Evolutionary conservation across 1,284 basidiomycete species (phyloP).

Genomic region (Trichosporon sp.): DNA sequence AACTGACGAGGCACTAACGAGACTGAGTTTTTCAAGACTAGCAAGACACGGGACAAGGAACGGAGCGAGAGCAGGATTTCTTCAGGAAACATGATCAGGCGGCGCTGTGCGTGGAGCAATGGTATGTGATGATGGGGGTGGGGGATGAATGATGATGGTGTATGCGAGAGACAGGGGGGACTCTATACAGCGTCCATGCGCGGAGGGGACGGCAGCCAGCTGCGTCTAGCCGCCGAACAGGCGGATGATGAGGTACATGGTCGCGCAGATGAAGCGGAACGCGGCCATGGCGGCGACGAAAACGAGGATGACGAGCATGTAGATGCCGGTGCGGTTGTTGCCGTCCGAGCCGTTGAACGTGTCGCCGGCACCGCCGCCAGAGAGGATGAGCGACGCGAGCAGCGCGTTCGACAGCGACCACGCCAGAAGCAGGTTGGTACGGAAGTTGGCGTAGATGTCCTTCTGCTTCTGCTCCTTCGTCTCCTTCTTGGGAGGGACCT

Average conservation of each 20-base stretch:
- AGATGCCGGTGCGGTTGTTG: constrained; percentile 53
- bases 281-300: constrained; percentile 50
- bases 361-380: constrained; percentile 59
- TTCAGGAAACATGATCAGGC: not conserved
- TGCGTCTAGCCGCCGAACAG: constrained; percentile 58
- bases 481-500: constrained; percentile 53
- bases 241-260: constrained; percentile 60
- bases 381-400: constrained; percentile 78
- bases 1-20: not conserved
- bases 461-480: constrained; percentile 65
- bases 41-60: not conserved
- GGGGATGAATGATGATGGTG: not conserved
- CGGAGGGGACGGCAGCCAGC: not conserved
- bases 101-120: not conserved
- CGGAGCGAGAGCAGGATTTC: not conserved
- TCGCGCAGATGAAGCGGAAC: constrained; percentile 61
- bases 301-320: constrained; percentile 46
- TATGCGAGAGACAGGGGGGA: not conserved
- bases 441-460: constrained; percentile 79
- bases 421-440: constrained; percentile 57
- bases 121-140: not conserved
- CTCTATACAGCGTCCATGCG: constrained; percentile 1
- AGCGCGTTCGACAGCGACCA: constrained; percentile 58
- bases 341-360: constrained; percentile 59
- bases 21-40: constrained; percentile 2